Evolutionary conservation across 106 monocot species (phyloP), one percentile per base, ranked within the genome.

Genomic region (Cymbidium sinense): DNA sequence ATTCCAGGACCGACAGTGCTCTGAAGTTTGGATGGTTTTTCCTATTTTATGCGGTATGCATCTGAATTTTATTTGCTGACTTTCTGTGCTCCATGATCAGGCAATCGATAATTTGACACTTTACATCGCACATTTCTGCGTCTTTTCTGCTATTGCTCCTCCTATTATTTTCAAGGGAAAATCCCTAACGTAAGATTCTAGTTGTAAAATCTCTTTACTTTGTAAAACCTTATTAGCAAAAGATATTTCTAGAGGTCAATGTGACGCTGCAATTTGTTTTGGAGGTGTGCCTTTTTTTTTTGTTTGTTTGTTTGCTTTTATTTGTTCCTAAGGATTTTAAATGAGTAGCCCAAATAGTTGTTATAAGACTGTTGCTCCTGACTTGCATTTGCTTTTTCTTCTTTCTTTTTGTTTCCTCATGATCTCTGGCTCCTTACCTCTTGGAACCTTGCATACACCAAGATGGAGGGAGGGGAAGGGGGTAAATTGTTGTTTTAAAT

Each of bases 91-190:
- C 7, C 17, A 29, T 8, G 20, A 23, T 31, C 13, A 18, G 7
- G 30, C 27, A 17, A 9, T 71, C 73, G 34, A 64, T 71, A 21
- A 34, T 64, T 73, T 20, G 28, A 29, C 6, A 10, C n/a, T 51
- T 70, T 89, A 92, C 79, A 83, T 92, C 77, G 55, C 51, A 70
- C n/a, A n/a, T n/a, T 92, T 92, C 61, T 79, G 80, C 64, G 55
- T 92, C 41, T 92, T 61, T 80, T 74, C 92, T 64, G 92, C 92
- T 37, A 85, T 92, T 58, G 89, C 92, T 75, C 92, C 92, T 78
- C 92, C 92, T 37, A 72, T 92, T 44, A 28, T 86, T 75, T 92
- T 92, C 69, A 81, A 92, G 74, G 92, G 92, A 28, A 92, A 92
- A 84, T 92, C 92, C 18, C 81, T 92, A 78, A 83, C 92, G 92